These are phyloP conservation scores for Phytopythium cucurbitacearum DNA, from an alignment of 352 stramenopile species.

Conservation along the genomic window DNA sequence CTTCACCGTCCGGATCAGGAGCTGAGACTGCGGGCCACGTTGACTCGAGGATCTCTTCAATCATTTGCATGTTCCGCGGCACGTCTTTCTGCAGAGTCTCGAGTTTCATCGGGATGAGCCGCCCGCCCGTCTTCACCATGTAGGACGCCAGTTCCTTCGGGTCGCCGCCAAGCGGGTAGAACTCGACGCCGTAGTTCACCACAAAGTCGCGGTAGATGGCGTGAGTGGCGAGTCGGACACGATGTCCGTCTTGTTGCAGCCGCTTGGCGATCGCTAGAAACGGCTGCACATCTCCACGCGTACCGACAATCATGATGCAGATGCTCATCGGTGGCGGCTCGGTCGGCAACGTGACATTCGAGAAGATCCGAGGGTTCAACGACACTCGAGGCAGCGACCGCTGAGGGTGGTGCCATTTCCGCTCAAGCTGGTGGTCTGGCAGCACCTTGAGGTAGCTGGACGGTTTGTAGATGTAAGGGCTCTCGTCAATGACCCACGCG, in stretches of 20 bases:
- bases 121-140: slow-evolving; percentile 89
- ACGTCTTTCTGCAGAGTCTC: slow-evolving; percentile 63
- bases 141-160: slow-evolving; percentile 82
- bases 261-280: slow-evolving; percentile 85
- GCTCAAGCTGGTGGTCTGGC: slow-evolving; percentile 3
- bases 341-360: neutral
- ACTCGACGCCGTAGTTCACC: slow-evolving; percentile 62
- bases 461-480: neutral
- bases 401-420: neutral
- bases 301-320: slow-evolving; percentile 91
- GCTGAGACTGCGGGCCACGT: slow-evolving; percentile 87
- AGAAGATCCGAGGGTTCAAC: neutral
- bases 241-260: slow-evolving; percentile 82
- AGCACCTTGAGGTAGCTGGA: slow-evolving; percentile 4
- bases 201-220: slow-evolving; percentile 86
- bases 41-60: slow-evolving; percentile 84
- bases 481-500: slow-evolving; percentile 1
- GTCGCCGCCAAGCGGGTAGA: slow-evolving; percentile 73
- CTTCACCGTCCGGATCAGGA: slow-evolving; percentile 69
- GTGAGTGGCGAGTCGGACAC: slow-evolving; percentile 90
- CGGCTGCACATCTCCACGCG: slow-evolving; percentile 81
- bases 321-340: slow-evolving; percentile 42
- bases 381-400: neutral
- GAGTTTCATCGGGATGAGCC: slow-evolving; percentile 64
- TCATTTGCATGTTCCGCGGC: slow-evolving; percentile 85